Conservation (phyloP, 495 filamentous ascomycete species). For the Penicillium canariense region DNA sequence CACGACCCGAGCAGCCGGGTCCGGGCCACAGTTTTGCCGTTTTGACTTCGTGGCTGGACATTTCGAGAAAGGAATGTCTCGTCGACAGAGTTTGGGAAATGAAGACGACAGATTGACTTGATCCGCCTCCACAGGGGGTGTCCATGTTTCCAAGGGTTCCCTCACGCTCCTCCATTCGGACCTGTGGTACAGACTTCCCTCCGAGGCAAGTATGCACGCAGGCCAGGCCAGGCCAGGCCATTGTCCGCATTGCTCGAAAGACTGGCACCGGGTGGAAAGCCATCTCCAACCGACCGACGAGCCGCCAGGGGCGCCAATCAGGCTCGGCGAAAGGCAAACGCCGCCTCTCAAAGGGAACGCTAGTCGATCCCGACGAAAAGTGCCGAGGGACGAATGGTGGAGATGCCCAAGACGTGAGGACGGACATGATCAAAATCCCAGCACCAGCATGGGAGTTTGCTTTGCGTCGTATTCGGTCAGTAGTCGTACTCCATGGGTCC, state of each 20-base stretch:
- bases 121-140: neutral
- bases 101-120: neutral
- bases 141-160: too few species aligned
- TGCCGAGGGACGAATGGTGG: constrained; percentile 13
- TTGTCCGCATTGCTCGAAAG: too few species aligned
- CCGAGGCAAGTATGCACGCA: neutral
- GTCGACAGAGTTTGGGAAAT: constrained; percentile 22
- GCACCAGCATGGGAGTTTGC: too few species aligned
- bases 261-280: neutral
- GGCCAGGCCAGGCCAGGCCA: neutral
- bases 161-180: neutral
- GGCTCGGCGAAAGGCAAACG: constrained; percentile 14
- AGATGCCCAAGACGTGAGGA: neutral
- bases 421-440: neutral
- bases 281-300: constrained; percentile 7
- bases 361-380: constrained; percentile 26
- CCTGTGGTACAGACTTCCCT: neutral
- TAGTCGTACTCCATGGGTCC: too few species aligned
- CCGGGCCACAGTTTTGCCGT: constrained; percentile 13
- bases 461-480: too few species aligned
- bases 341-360: constrained; percentile 9
- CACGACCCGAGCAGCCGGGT: neutral
- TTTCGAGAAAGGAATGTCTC: constrained; percentile 19
- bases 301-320: constrained; percentile 25
- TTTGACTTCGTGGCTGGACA: neutral